Conservation (phyloP, 805 yeast genomes). For the Candida insectalens region DNA sequence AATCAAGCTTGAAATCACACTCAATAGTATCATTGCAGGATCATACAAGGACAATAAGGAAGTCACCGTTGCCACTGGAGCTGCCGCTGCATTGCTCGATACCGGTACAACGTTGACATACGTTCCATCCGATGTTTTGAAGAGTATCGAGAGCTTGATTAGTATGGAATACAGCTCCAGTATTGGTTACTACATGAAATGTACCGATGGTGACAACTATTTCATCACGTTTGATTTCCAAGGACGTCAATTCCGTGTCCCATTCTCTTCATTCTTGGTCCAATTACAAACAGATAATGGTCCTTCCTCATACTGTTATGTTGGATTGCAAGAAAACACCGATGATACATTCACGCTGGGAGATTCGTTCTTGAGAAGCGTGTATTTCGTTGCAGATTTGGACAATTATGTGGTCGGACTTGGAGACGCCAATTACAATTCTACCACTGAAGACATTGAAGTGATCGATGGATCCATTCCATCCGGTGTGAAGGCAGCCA, state of each 20-base stretch:
- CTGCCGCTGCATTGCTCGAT: constrained; percentile 38
- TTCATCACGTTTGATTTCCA: constrained; percentile 42
- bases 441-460: constrained; percentile 4
- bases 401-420: constrained; percentile 33
- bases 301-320: constrained; percentile 29
- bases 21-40: constrained; percentile 28
- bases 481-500: constrained; percentile 35
- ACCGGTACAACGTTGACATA: constrained; percentile 47
- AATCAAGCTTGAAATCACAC: constrained; percentile 38
- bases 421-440: constrained; percentile 24
- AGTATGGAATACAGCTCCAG: constrained; percentile 32
- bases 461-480: constrained; percentile 37
- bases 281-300: constrained; percentile 10
- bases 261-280: constrained; percentile 26
- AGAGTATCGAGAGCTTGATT: constrained; percentile 19
- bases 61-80: constrained; percentile 17
- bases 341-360: constrained; percentile 35
- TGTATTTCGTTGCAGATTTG: constrained; percentile 47
- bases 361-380: constrained; percentile 41
- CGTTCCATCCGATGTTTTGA: constrained; percentile 28
- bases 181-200: constrained; percentile 39
- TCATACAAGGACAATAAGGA: constrained; percentile 10
- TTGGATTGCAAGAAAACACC: constrained; percentile 29
- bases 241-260: constrained; percentile 45
- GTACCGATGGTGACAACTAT: constrained; percentile 24